Evolutionary conservation across 2,329 filamentous ascomycete genomes (phyloP).

Genomic region (Coniochaeta sp.): DNA sequence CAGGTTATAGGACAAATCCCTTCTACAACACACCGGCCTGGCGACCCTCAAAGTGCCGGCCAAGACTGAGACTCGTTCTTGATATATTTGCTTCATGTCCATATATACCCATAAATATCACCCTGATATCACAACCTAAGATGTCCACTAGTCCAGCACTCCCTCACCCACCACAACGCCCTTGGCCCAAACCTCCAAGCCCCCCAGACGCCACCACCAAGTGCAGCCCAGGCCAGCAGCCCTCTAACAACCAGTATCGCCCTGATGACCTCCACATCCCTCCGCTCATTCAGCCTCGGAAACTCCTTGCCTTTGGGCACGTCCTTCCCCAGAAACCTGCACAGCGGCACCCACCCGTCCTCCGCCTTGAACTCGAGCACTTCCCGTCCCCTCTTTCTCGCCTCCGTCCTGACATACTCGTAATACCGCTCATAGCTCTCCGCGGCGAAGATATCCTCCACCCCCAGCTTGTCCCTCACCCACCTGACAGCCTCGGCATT

Average conservation of each 20-base stretch:
- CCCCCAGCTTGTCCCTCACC: background rate
- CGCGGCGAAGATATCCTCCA: background rate
- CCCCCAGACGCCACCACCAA: background rate
- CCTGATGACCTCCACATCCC: background rate
- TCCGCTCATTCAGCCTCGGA: background rate
- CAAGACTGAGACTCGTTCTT: background rate
- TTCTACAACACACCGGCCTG: background rate
- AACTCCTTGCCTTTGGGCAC: background rate
- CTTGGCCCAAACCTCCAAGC: background rate
- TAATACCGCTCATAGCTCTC: background rate
- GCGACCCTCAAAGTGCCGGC: background rate
- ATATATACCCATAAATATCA: background rate
- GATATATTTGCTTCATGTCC: background rate
- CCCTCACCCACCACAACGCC: background rate
- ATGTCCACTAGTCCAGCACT: background rate
- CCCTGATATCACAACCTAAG: background rate
- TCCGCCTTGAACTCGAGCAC: background rate
- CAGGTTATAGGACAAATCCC: background rate
- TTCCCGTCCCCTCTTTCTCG: background rate
- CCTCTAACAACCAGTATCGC: background rate
- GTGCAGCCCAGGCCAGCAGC: background rate
- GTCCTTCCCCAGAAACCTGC: background rate
- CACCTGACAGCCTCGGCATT: background rate
- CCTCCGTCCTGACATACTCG: background rate
- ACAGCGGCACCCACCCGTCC: background rate